Conservation (phyloP, 768 basidiomycete species). For the Agrocybe chaxingu region DNA sequence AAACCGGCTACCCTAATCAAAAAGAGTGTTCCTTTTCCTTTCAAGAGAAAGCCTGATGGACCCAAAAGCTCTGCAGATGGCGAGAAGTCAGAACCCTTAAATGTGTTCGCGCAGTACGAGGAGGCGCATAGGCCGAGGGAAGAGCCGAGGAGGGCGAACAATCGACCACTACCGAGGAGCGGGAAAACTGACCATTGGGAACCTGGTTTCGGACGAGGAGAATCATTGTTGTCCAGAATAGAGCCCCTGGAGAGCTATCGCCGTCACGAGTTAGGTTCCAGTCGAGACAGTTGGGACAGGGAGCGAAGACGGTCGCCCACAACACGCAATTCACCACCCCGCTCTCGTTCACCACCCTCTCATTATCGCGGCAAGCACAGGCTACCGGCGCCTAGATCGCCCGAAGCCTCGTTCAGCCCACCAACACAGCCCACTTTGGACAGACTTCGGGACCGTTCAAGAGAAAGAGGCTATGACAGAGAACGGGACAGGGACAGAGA, state of each 20-base stretch:
- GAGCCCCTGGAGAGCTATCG: conserved; percentile 7
- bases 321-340: conserved; percentile 31
- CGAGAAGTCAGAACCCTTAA: conserved; percentile 1
- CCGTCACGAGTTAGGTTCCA: conserved; percentile 3
- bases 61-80: conserved; percentile 12
- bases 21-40: conserved; percentile 62
- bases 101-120: conserved; percentile 31
- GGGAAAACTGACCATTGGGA: conserved; percentile 37
- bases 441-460: conserved; percentile 26
- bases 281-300: conserved; percentile 21
- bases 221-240: conserved; percentile 16
- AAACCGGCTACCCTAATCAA: conserved; percentile 39
- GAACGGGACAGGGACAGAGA: conserved; percentile 26
- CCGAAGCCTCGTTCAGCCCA: conserved; percentile 33
- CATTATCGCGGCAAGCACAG: conserved; percentile 35
- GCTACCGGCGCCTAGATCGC: conserved; percentile 36
- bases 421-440: conserved; percentile 26
- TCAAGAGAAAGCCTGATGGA: conserved; percentile 52
- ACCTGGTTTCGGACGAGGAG: conserved; percentile 17
- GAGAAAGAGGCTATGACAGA: conserved; percentile 28
- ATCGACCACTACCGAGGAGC: conserved; percentile 2
- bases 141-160: conserved; percentile 11
- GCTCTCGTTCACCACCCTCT: conserved; percentile 31
- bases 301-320: conserved; percentile 23
- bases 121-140: conserved; percentile 38